Evolutionary conservation across 192 early-diverging fungal genomes (phyloP).

Genomic region (Entomortierella lignicola): DNA sequence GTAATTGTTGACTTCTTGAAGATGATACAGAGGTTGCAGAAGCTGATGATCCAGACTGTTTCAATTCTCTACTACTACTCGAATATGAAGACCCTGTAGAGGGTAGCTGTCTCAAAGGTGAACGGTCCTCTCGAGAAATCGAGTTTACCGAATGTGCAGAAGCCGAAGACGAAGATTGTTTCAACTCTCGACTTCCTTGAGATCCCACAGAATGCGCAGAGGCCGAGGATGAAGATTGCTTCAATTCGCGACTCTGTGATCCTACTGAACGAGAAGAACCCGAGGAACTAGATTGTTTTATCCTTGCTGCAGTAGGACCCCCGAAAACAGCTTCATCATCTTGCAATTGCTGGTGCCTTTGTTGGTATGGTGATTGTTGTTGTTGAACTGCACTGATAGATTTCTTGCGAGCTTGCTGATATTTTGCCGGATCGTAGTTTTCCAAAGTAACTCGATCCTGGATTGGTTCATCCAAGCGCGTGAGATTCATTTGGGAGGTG

Average conservation of each 20-base stretch:
- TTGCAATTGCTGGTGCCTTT: constrained; percentile 22
- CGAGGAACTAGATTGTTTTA: constrained; percentile 36
- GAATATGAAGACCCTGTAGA: constrained; percentile 33
- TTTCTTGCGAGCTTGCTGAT: constrained; percentile 41
- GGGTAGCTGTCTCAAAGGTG: constrained; percentile 29
- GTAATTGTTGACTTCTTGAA: constrained; percentile 10
- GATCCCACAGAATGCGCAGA: constrained; percentile 16
- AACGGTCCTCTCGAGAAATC: neutral
- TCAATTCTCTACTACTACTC: constrained; percentile 17
- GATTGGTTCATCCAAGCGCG: constrained; percentile 28
- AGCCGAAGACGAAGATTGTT: constrained; percentile 38
- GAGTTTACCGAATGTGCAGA: constrained; percentile 26
- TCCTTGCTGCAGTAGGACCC: neutral
- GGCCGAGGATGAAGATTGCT: constrained; percentile 36
- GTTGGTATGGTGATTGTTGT: constrained; percentile 17
- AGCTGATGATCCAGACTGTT: constrained; percentile 32
- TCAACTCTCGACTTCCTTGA: constrained; percentile 17
- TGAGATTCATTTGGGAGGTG: constrained; percentile 21
- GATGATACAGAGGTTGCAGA: constrained; percentile 22
- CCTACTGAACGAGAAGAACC: constrained; percentile 22
- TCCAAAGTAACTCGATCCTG: constrained; percentile 26
- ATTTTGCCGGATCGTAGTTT: constrained; percentile 29
- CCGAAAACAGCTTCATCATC: neutral
- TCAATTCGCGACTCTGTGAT: constrained; percentile 16
- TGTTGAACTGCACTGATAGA: constrained; percentile 16